Evolutionary conservation across 495 filamentous ascomycete species (phyloP).

Genomic region (Talaromyces stipitatus): DNA sequence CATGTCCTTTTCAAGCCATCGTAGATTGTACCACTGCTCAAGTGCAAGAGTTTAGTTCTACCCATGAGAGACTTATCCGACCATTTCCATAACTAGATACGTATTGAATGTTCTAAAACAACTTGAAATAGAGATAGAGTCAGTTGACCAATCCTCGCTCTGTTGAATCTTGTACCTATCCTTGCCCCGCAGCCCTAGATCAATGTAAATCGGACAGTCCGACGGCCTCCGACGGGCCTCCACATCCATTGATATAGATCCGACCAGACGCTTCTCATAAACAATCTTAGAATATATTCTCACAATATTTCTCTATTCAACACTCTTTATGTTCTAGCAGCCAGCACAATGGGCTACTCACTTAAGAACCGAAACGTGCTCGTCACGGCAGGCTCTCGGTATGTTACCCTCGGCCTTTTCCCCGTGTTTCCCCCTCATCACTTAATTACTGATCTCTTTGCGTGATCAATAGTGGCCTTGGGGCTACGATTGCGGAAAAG

Average conservation of each 20-base stretch:
- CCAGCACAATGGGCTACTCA: slow-evolving; percentile 48
- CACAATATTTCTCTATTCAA: background rate
- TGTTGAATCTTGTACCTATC: background rate
- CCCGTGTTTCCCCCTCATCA: background rate
- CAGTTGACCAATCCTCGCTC: background rate
- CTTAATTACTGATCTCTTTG: background rate
- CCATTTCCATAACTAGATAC: background rate
- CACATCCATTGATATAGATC: background rate
- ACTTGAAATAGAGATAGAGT: background rate
- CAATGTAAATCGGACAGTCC: background rate
- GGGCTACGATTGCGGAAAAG: slow-evolving; percentile 52
- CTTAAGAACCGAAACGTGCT: slow-evolving; percentile 57
- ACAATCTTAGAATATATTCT: background rate
- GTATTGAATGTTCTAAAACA: background rate
- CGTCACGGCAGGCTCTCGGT: slow-evolving; percentile 64
- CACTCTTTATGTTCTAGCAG: background rate
- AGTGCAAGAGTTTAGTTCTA: background rate
- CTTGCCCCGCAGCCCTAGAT: background rate
- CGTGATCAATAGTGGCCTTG: slow-evolving; percentile 49
- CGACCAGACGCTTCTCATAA: background rate
- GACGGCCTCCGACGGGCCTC: background rate
- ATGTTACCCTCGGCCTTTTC: slow-evolving; percentile 8
- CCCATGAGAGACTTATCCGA: background rate
- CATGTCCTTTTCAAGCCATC: background rate
- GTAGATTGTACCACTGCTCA: background rate